Evolutionary conservation across 768 basidiomycete genomes (phyloP).

Genomic region (Lyophyllum decastes): DNA sequence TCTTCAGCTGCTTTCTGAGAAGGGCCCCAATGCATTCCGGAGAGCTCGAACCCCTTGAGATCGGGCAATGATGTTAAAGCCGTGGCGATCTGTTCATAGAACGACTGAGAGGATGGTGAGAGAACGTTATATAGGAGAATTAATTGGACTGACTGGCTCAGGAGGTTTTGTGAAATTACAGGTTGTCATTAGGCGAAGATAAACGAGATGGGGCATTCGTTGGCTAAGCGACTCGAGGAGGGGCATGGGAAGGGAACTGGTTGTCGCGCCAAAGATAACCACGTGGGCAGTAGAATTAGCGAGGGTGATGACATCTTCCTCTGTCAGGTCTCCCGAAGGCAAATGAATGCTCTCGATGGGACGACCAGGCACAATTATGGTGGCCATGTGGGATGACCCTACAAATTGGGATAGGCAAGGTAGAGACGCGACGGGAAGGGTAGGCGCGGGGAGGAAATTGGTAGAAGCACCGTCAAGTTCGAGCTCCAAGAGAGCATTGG

Average conservation of each 20-base stretch:
- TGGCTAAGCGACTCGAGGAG: constrained; percentile 57
- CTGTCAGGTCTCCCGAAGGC: constrained; percentile 57
- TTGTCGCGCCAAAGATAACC: constrained; percentile 58
- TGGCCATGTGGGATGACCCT: constrained; percentile 59
- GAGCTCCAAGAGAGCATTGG: constrained; percentile 57
- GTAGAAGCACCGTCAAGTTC: constrained; percentile 47
- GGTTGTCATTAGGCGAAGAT: constrained; percentile 67
- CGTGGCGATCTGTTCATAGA: constrained; percentile 61
- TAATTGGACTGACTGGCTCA: constrained; percentile 44
- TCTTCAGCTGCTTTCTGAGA: constrained; percentile 44
- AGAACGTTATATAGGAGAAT: constrained; percentile 17
- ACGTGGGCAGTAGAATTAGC: constrained; percentile 52
- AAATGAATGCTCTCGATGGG: constrained; percentile 67
- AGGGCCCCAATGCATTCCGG: constrained; percentile 75
- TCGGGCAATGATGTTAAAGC: constrained; percentile 60
- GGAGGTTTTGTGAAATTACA: constrained; percentile 51
- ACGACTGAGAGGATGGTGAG: constrained; percentile 43
- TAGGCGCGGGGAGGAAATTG: constrained; percentile 30
- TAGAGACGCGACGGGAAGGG: constrained; percentile 38
- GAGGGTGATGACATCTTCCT: constrained; percentile 54
- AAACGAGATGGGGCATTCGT: constrained; percentile 60
- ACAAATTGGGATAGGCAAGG: constrained; percentile 57
- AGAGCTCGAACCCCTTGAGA: constrained; percentile 70
- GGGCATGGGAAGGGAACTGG: constrained; percentile 55
- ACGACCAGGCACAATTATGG: constrained; percentile 60